Percentiles rank a stretch among this genome's conserved stretches.
Conservation (phyloP, 257 asterid genomes). For the Fraxinus excelsior region DNA sequence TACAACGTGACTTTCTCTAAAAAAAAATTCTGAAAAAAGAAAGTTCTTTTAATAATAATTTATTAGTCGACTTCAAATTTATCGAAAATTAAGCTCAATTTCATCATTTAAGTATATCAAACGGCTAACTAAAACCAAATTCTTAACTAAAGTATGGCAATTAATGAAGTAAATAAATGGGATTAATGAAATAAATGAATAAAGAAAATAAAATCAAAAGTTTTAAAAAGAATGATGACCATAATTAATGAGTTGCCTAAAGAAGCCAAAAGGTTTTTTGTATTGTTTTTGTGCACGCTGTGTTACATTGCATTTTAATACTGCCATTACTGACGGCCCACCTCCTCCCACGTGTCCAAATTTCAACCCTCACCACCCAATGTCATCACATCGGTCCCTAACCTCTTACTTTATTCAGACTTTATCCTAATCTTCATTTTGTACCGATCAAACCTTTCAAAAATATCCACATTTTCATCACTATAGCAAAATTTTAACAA, state of each 20-base stretch:
- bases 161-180: background rate
- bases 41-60: no score
- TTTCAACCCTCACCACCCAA: background rate
- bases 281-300: background rate
- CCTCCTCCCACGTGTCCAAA: background rate
- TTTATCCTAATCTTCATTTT: no score
- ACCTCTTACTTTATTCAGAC: background rate
- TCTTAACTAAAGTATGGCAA: background rate
- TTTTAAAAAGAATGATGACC: constrained; percentile 5
- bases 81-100: background rate
- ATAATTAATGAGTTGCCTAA: constrained; percentile 46
- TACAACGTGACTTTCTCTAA: no score
- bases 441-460: no score
- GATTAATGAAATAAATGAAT: background rate
- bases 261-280: constrained; percentile 43
- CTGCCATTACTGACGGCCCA: background rate
- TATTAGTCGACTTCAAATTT: no score
- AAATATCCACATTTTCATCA: no score
- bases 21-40: no score
- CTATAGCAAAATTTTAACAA: no score
- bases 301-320: no score
- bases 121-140: no score
- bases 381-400: background rate
- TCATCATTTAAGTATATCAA: no score
- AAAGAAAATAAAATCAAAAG: background rate